phyloP scores from a whole-genome alignment of 805 yeast species.

The Peterozyma toletana region DNA sequence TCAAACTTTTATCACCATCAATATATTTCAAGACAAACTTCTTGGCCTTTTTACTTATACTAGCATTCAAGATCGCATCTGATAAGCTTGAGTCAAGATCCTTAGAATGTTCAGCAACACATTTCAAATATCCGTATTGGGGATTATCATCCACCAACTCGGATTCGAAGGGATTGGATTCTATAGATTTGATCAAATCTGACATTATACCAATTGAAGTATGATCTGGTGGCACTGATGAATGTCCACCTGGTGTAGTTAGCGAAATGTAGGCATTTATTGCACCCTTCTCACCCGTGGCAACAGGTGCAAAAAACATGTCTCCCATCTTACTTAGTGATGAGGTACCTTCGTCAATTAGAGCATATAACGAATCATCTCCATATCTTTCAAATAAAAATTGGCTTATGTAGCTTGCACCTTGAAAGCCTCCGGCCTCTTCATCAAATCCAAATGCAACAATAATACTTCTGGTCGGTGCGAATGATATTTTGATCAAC shows the following conservation, averaged over 20 bases:
- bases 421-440: constrained; percentile 31
- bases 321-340: constrained; percentile 29
- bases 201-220: constrained; percentile 41
- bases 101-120: constrained; percentile 46
- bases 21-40: constrained; percentile 23
- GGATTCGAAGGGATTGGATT: constrained; percentile 26
- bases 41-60: constrained; percentile 26
- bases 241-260: constrained; percentile 43
- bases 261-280: constrained; percentile 31
- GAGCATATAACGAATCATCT: constrained; percentile 31
- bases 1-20: constrained; percentile 13
- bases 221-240: constrained; percentile 41
- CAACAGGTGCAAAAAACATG: constrained; percentile 32
- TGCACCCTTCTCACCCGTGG: constrained; percentile 43
- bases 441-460: constrained; percentile 47
- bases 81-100: constrained; percentile 19
- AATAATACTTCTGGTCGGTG: constrained; percentile 35
- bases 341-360: constrained; percentile 37
- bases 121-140: constrained; percentile 48
- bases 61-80: constrained; percentile 28
- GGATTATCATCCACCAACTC: constrained; percentile 43
- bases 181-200: constrained; percentile 30
- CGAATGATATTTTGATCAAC: constrained; percentile 22
- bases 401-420: constrained; percentile 50
- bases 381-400: constrained; percentile 30